These are phyloP conservation scores for Raphanus hybrid DNA, from an alignment of 441 rosid species.

Conservation along the genomic window DNA sequence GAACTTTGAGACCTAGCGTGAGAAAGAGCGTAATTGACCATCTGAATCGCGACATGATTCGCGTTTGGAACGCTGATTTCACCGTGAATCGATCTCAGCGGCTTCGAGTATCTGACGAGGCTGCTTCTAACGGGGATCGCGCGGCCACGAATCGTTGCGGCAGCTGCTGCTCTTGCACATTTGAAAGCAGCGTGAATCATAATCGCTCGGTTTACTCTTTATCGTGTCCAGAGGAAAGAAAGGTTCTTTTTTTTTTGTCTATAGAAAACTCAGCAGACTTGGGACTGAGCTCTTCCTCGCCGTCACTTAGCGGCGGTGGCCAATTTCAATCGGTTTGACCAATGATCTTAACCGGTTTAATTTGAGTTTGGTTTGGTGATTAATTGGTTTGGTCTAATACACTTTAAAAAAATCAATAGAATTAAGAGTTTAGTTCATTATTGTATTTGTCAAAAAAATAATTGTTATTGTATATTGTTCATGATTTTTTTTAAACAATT, in stretches of 20 bases:
- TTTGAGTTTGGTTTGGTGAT: background rate
- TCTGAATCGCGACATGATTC: conserved; percentile 79
- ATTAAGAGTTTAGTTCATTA: background rate
- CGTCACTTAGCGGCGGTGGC: conserved; percentile 14
- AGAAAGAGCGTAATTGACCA: conserved; percentile 86
- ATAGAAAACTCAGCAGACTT: too few species aligned
- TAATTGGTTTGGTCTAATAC: conserved; percentile 10
- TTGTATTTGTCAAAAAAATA: background rate
- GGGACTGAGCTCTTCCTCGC: conserved; percentile 15
- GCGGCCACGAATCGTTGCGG: conserved; percentile 33
- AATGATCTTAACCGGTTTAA: background rate
- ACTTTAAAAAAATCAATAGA: too few species aligned
- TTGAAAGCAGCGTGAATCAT: conserved; percentile 55
- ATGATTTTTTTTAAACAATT: too few species aligned
- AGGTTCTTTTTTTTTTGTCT: background rate
- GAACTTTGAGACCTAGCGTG: conserved; percentile 71
- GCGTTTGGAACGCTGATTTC: conserved; percentile 49
- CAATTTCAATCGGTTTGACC: conserved; percentile 3
- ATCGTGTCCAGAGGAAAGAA: conserved; percentile 44
- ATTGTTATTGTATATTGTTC: too few species aligned
- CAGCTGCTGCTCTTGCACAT: conserved; percentile 39
- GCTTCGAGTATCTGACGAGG: conserved; percentile 21
- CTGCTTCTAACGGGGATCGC: background rate
- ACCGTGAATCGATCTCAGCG: conserved; percentile 57
- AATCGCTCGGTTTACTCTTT: conserved; percentile 12